phyloP scores from a whole-genome alignment of 148 eudicot species.

The Camellia lanceoleosa region DNA sequence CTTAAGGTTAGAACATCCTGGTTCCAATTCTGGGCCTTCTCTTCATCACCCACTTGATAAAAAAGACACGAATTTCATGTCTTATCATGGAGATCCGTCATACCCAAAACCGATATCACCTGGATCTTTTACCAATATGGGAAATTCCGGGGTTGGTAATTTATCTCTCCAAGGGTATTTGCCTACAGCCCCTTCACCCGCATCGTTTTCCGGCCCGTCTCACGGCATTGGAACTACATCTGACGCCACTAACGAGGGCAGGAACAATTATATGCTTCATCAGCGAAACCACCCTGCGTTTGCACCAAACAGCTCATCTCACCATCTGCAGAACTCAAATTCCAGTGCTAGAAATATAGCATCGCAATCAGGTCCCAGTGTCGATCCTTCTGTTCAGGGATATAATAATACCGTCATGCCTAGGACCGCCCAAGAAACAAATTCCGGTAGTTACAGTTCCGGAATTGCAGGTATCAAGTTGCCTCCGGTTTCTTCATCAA shows the following conservation, averaged over 20 bases:
- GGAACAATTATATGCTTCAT: slow-evolving; percentile 32
- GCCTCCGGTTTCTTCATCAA: slow-evolving; percentile 29
- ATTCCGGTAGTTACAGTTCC: slow-evolving; percentile 23
- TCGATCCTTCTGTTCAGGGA: slow-evolving; percentile 31
- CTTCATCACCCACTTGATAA: slow-evolving; percentile 35
- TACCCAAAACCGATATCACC: slow-evolving; percentile 38
- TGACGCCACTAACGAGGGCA: slow-evolving; percentile 23
- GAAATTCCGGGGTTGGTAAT: slow-evolving; percentile 33
- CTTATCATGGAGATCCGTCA: slow-evolving; percentile 30
- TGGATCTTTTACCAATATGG: slow-evolving; percentile 31
- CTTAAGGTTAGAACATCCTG: slow-evolving; percentile 59
- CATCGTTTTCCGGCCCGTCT: slow-evolving; percentile 24
- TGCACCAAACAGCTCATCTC: slow-evolving; percentile 37
- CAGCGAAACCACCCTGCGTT: slow-evolving; percentile 24
- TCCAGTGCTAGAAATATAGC: slow-evolving; percentile 22
- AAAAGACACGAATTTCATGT: slow-evolving; percentile 26
- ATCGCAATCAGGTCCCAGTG: slow-evolving; percentile 18
- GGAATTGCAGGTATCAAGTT: slow-evolving; percentile 19
- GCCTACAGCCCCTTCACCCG: slow-evolving; percentile 22
- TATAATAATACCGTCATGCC: slow-evolving; percentile 35
- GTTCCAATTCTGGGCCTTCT: slow-evolving; percentile 34
- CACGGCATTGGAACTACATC: slow-evolving; percentile 26
- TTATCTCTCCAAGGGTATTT: slow-evolving; percentile 15
- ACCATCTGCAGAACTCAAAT: slow-evolving; percentile 29
- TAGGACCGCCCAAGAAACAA: slow-evolving; percentile 31